Percentiles rank a stretch among this genome's conserved stretches.
phyloP scores from a whole-genome alignment of 2,329 filamentous ascomycete genomes.

The Ophiostoma montium region DNA sequence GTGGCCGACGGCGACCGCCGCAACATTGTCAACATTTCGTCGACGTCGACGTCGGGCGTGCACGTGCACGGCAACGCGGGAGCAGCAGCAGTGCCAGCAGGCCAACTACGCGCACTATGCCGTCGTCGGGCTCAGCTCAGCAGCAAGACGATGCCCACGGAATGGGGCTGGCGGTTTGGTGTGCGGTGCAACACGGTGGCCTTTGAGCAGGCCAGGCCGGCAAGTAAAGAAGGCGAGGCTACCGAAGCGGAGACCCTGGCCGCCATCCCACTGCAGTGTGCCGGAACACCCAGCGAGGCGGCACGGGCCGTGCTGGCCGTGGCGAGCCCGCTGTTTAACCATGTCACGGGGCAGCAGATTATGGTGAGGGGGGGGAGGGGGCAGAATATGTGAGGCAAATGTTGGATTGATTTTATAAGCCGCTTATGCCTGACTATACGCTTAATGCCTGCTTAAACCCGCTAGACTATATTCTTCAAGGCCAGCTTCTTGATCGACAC shows the following conservation, averaged over 20 bases:
- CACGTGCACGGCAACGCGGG: constrained; percentile 77
- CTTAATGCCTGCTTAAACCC: too few relatives aligned
- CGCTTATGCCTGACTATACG: neutral
- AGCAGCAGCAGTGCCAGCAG: too few relatives aligned
- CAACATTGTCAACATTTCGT: constrained; percentile 71
- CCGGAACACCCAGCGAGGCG: constrained; percentile 67
- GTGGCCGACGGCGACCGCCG: constrained; percentile 70
- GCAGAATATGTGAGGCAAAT: constrained; percentile 40
- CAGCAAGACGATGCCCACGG: constrained; percentile 86
- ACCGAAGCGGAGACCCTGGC: constrained; percentile 31
- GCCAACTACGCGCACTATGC: constrained; percentile 78
- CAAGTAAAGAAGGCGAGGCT: constrained; percentile 15
- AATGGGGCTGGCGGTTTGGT: constrained; percentile 77
- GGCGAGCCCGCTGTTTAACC: constrained; percentile 68
- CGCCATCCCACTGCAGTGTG: constrained; percentile 67
- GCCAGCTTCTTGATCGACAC: constrained; percentile 51
- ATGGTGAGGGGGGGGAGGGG: constrained; percentile 74
- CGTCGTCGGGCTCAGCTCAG: constrained; percentile 63
- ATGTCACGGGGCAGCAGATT: constrained; percentile 77
- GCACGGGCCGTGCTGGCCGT: constrained; percentile 65
- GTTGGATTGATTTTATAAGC: neutral
- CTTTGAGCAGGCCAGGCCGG: too few relatives aligned
- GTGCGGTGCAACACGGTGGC: constrained; percentile 74
- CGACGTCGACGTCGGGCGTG: too few relatives aligned
- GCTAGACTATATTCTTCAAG: neutral